Evolutionary conservation across 352 stramenopile species (phyloP).

Genomic region (Globisporangium perplexum): DNA sequence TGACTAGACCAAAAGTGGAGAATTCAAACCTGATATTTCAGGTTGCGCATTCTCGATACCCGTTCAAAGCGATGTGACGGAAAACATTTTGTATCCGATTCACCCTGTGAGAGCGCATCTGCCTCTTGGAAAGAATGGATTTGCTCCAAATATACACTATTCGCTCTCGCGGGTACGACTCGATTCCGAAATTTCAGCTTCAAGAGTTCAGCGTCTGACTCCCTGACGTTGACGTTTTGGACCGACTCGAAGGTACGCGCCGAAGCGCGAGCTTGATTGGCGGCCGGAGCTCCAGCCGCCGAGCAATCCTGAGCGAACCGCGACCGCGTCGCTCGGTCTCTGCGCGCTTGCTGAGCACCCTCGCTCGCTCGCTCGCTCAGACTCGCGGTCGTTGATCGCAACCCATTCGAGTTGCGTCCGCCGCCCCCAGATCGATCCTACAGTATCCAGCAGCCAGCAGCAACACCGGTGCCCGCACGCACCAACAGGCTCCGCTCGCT

Average conservation of each 20-base stretch:
- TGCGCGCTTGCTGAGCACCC: not conserved
- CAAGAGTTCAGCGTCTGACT: not conserved
- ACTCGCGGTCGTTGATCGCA: not conserved
- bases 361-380: too few relatives aligned
- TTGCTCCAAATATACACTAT: not conserved
- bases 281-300: too few relatives aligned
- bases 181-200: not conserved
- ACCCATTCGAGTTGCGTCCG: not conserved
- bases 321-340: not conserved
- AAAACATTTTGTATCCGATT: not conserved
- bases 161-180: not conserved
- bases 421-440: not conserved
- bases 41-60: not conserved
- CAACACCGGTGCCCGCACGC: too few relatives aligned
- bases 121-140: too few relatives aligned
- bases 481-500: too few relatives aligned
- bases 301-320: not conserved
- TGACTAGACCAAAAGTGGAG: not conserved
- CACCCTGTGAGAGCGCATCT: too few relatives aligned
- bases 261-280: too few relatives aligned
- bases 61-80: not conserved
- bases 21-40: not conserved
- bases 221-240: not conserved
- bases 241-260: too few relatives aligned
- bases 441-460: not conserved